Evolutionary conservation across 176 grass and related monocot genomes (phyloP).

Genomic region (Tillandsia leiboldiana): DNA sequence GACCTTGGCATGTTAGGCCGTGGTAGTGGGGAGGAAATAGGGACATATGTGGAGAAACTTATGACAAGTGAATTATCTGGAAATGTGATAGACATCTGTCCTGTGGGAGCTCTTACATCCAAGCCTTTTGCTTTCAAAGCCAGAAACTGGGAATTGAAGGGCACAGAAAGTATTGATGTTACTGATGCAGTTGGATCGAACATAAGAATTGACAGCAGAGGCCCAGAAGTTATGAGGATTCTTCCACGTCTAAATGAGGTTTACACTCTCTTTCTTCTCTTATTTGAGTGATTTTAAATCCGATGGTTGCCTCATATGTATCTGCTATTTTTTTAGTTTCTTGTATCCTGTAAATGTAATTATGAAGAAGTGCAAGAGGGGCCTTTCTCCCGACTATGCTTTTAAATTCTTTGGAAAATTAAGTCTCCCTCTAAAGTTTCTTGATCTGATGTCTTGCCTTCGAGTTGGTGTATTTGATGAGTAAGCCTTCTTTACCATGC

Average conservation of each 20-base stretch:
- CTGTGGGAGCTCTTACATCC: constrained; percentile 94
- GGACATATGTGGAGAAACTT: constrained; percentile 93
- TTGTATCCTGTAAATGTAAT: too few species aligned
- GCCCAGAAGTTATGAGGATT: constrained; percentile 97
- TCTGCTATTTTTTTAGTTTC: too few species aligned
- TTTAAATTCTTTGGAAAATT: too few species aligned
- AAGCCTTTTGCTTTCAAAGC: constrained; percentile 99
- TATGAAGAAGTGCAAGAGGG: too few species aligned
- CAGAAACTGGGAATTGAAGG: constrained; percentile 93
- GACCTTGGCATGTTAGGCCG: constrained; percentile 93
- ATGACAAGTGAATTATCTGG: constrained; percentile 98
- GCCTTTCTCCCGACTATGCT: too few species aligned
- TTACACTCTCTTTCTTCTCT: constrained; percentile 5
- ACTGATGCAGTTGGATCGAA: constrained; percentile 98
- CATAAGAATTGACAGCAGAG: constrained; percentile 91
- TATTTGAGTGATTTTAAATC: not conserved
- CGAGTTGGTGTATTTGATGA: too few species aligned
- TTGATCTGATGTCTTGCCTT: too few species aligned
- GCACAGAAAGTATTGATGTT: constrained; percentile 89
- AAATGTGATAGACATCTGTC: constrained; percentile 99
- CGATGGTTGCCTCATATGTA: too few species aligned
- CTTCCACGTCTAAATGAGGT: constrained; percentile 96
- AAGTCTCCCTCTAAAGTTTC: too few species aligned
- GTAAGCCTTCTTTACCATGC: too few species aligned
- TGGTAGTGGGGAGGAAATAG: constrained; percentile 98